Base-by-base conservation (phyloP, 345 rosid genomes). In the Viola odorata region DNA sequence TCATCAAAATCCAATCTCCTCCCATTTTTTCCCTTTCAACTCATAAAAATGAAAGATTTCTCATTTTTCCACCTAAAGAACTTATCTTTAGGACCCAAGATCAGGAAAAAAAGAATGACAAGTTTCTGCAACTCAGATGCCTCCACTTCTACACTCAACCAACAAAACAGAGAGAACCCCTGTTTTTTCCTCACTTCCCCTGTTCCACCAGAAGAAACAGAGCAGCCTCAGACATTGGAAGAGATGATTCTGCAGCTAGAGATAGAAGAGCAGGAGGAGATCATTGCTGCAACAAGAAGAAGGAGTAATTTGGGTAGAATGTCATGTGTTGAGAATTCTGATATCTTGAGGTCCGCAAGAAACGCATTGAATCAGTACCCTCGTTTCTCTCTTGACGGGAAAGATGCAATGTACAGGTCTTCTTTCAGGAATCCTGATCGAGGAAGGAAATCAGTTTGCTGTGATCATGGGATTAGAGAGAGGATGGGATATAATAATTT, bases 331-430 rank as follows among this genome's bases (percentile, higher is more conserved):
- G 86, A 82, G 60, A 88, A 78, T 55, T 85, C 98, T 2, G 96
- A 91, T 66, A 87, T 91, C 54, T 60, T 89, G 45, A 75, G 84
- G 49, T 89, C 96, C 0, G 98, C 98, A 1, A 81, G 91, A 70
- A 84, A 84, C 54, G 98, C 96, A 0, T 60, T 91, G 81, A 87
- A 85, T 69, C 92, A 91, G 68, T 89, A 91, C 77, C 98, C 98
- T 38, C 83, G 98, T 1, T 91, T 91, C 67, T 91, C 98, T 0
- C 82, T 91, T 0, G 98, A 91, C 16, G 98, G 96, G 7, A 89
- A 77, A 73, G 98, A 91, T 52, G 90, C 98, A 5, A 89, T 86
- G 96, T 89, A 91, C 61, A 71, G 88, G 23, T 89, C 89, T 10
- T 91, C 98, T 0, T 91, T 91, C 64, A 60, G 70, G 58, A 82